Evolutionary conservation across 108 stramenopile genomes (phyloP).

Genomic region (Cyclotella distinguenda): DNA sequence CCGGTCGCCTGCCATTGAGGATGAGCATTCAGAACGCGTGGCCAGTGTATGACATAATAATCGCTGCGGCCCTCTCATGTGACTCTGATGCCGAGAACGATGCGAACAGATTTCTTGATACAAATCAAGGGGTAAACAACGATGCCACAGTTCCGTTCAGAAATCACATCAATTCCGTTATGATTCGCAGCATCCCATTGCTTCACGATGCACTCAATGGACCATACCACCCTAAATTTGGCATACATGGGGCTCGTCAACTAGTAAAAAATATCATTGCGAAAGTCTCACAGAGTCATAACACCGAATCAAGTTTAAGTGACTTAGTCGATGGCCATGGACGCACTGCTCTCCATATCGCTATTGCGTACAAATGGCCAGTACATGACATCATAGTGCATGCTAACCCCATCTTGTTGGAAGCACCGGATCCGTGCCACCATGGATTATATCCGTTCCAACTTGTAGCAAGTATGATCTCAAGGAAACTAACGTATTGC

Average conservation of each 20-base stretch:
- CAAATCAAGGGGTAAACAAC: background rate
- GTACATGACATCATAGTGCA: slow-evolving; percentile 36
- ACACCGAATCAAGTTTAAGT: slow-evolving; percentile 7
- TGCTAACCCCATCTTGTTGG: slow-evolving; percentile 22
- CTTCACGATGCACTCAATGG: slow-evolving; percentile 45
- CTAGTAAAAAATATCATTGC: slow-evolving; percentile 41
- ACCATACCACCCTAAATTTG: slow-evolving; percentile 33
- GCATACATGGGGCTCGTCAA: slow-evolving; percentile 43
- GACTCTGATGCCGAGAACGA: background rate
- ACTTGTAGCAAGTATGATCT: slow-evolving; percentile 27
- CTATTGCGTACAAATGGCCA: slow-evolving; percentile 40
- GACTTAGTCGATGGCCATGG: slow-evolving; percentile 18
- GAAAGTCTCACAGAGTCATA: slow-evolving; percentile 1
- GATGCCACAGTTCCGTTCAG: slow-evolving; percentile 6
- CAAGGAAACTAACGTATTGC: background rate
- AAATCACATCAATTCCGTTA: slow-evolving; percentile 12
- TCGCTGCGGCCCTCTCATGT: slow-evolving; percentile 21
- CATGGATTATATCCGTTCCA: slow-evolving; percentile 44
- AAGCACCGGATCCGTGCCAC: slow-evolving; percentile 20
- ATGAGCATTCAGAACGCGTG: slow-evolving; percentile 45
- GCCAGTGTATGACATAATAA: slow-evolving; percentile 47
- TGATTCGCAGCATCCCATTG: slow-evolving; percentile 8
- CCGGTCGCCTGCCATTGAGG: slow-evolving; percentile 30
- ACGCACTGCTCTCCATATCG: slow-evolving; percentile 31
- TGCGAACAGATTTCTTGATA: background rate